Base-by-base conservation (phyloP, 805 yeast genomes). In the Cyberlindnera maclurae region DNA sequence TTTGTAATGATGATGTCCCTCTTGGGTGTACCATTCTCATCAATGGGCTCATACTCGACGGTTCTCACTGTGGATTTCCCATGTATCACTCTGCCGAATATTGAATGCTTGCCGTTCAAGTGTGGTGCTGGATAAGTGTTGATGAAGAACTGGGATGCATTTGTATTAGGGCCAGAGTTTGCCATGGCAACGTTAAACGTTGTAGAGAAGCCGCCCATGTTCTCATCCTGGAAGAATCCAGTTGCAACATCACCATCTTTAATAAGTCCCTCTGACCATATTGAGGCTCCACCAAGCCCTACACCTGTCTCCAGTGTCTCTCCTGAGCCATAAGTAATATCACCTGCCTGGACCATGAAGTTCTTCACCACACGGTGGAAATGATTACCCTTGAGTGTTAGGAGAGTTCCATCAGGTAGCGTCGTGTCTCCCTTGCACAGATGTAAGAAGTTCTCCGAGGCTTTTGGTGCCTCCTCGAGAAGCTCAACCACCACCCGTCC, bases 341-440 rank as follows among this genome's bases (percentile, higher is more conserved):
- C 85, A 29, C 89, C 89, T 4, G 76, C 78, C 56, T 82, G 89
- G 13, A 82, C 60, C 67, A 81, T 74, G 52, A 83, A 83, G 54
- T 79, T 82, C 51, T 73, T 77, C 37, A 82, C 64, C 3, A 80
- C 74, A 39, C 85, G 64, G 49, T 79, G 82, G 56, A 84, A 79
- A 29, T 58, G 62, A 30, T 70, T 73, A 15, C 63, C 55, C 43
- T 69, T 64, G 40, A 64, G 73, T 1, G 65, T 48, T 13, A 68
- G 49, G 5, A 35, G 38, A 13, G 45, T 42, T 5, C 55, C 60
- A 18, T 50, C 44, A 3, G 42, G 40, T 7, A 45, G 26, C 1
- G 47, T 45, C 5, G 47, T 36, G 33, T 62, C 65, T 10, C 70
- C 64, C 18, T 52, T 47, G 49, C 80, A 71, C 12, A 80, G 56